A percentile compares a stretch with the other conserved stretches of the same genome.
phyloP scores from a whole-genome alignment of 78 protist species.

The Dictyostelium firmibasis region DNA sequence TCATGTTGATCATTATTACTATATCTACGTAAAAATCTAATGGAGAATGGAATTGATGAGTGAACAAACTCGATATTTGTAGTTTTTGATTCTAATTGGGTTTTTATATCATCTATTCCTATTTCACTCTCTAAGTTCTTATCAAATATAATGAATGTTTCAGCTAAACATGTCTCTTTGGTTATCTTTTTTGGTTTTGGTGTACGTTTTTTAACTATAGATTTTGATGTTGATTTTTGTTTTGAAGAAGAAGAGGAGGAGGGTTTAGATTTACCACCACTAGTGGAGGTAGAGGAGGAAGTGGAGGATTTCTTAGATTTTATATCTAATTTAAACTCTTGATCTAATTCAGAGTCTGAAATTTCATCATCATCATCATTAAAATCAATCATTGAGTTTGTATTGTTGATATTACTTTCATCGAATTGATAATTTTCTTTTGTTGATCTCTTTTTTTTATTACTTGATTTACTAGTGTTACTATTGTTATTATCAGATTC shows the following conservation, averaged over 20 bases:
- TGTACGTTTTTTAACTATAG: background rate
- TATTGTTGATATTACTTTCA: background rate
- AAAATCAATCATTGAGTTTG: background rate
- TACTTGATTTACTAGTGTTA: background rate
- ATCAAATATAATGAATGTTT: background rate
- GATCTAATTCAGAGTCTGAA: background rate
- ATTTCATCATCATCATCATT: background rate
- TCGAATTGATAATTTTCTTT: background rate
- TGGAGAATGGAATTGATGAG: background rate
- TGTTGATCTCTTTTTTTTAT: background rate
- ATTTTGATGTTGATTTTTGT: background rate
- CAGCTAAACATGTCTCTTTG: background rate
- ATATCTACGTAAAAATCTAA: background rate
- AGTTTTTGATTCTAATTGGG: background rate
- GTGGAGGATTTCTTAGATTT: background rate
- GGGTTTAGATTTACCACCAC: background rate
- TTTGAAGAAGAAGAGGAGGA: background rate
- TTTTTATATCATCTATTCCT: background rate
- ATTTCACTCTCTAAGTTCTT: background rate
- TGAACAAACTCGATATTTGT: background rate
- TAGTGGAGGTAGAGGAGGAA: background rate
- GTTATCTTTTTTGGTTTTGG: background rate
- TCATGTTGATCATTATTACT: background rate
- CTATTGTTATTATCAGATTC: background rate
- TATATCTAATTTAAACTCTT: background rate